A percentile compares a stretch with the other conserved stretches of the same genome.
Conservation (phyloP, 2,329 filamentous ascomycete genomes). For the Elsinoe ampelina region DNA sequence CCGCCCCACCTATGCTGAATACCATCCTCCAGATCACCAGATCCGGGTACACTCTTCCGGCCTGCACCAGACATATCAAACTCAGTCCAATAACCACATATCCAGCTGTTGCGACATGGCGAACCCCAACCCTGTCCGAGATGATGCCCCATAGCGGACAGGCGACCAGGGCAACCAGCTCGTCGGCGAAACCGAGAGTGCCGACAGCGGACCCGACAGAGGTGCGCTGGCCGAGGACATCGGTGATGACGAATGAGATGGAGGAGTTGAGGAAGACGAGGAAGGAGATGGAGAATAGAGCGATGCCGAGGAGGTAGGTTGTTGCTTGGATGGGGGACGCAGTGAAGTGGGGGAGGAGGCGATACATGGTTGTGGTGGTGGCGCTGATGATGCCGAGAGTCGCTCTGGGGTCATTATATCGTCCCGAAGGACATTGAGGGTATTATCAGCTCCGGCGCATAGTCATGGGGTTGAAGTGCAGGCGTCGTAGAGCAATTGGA, state of each 20-base stretch:
- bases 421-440: background rate
- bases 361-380: conserved; percentile 18
- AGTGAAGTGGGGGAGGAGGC: conserved; percentile 36
- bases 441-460: background rate
- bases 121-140: conserved; percentile 67
- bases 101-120: conserved; percentile 56
- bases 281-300: conserved; percentile 79
- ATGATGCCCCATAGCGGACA: conserved; percentile 72
- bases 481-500: too few relatives aligned
- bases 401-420: background rate
- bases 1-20: conserved; percentile 88
- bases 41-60: conserved; percentile 78
- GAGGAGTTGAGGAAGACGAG: conserved; percentile 82
- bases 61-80: conserved; percentile 74
- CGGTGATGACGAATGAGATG: conserved; percentile 75
- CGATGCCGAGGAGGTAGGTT: conserved; percentile 72
- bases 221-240: conserved; percentile 64
- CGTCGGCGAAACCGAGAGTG: conserved; percentile 76
- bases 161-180: conserved; percentile 69
- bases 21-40: conserved; percentile 73
- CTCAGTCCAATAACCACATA: conserved; percentile 73
- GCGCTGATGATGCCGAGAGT: background rate
- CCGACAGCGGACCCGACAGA: conserved; percentile 72
- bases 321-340: conserved; percentile 48
- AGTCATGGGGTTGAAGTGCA: background rate